A percentile compares a stretch with the other conserved stretches of the same genome.
phyloP scores from a whole-genome alignment of 2,329 filamentous ascomycete genomes.

The Didymella pinodella region DNA sequence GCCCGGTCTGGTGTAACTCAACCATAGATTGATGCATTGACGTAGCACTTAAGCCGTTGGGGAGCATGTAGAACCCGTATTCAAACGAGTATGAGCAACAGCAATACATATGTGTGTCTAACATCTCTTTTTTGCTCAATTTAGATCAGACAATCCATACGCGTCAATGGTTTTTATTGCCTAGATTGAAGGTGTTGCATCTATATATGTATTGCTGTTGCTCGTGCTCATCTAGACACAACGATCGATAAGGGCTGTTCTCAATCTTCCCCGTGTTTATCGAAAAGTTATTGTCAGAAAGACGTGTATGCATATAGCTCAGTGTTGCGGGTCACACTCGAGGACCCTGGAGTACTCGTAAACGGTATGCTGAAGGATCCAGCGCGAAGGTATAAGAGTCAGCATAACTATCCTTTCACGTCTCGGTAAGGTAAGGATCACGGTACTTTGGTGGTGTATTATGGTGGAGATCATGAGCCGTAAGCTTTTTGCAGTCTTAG shows the following conservation, averaged over 20 bases:
- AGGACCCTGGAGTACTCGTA: too few species aligned
- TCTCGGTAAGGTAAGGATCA: too few species aligned
- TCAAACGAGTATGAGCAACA: conserved; percentile 10
- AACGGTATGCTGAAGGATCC: too few species aligned
- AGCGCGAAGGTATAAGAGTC: too few species aligned
- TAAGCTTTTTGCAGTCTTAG: too few species aligned
- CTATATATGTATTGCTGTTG: conserved; percentile 9
- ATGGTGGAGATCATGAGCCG: too few species aligned
- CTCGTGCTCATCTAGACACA: conserved; percentile 4
- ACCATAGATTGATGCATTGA: neutral
- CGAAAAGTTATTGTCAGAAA: too few species aligned
- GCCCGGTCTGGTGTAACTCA: conserved; percentile 20
- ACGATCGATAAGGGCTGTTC: too few species aligned
- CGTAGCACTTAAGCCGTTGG: neutral
- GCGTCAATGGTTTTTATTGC: neutral
- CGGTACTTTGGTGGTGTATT: too few species aligned
- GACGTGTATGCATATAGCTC: too few species aligned
- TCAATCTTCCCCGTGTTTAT: neutral
- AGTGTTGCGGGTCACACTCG: too few species aligned
- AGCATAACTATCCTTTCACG: too few species aligned
- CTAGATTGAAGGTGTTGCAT: neutral
- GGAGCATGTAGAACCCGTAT: neutral
- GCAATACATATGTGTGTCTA: conserved; percentile 6
- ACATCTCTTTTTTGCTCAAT: neutral
- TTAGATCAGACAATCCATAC: neutral